phyloP scores from a whole-genome alignment of 129 eudicot species.

The Helichrysum umbraculigerum region DNA sequence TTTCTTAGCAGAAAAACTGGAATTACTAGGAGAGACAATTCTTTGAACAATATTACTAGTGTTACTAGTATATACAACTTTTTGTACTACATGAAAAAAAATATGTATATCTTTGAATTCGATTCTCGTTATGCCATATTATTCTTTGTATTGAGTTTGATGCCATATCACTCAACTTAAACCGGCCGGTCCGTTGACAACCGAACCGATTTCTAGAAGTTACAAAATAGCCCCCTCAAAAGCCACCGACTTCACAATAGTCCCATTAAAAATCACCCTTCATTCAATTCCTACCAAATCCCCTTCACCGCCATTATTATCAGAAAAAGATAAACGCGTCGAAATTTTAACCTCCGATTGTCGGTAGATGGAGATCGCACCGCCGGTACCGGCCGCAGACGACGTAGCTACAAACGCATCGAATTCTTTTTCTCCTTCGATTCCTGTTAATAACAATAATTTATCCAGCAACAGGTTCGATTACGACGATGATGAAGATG shows the following conservation, averaged over 20 bases:
- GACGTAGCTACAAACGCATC: conserved; percentile 21
- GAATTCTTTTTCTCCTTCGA: conserved; percentile 23
- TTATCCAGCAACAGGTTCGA: conserved; percentile 15
- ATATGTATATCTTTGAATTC: too few species aligned
- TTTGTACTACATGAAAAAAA: too few species aligned
- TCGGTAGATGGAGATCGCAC: conserved; percentile 48
- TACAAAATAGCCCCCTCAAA: not conserved
- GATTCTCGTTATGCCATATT: too few species aligned
- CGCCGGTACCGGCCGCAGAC: conserved; percentile 50
- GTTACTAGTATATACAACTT: too few species aligned
- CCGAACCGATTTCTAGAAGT: not conserved
- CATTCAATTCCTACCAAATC: not conserved
- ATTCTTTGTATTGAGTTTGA: too few species aligned
- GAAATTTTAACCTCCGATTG: conserved; percentile 12
- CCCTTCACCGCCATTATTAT: not conserved
- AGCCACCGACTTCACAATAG: not conserved
- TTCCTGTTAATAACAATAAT: conserved; percentile 1
- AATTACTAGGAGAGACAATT: too few species aligned
- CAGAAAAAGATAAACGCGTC: not conserved
- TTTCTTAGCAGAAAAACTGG: too few species aligned
- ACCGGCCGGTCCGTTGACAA: too few species aligned
- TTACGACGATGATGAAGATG: conserved; percentile 79
- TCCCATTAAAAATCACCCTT: not conserved
- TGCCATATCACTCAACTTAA: too few species aligned
- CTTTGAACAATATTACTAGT: too few species aligned